Percentiles rank a stretch among this genome's conserved stretches.
Evolutionary conservation across 148 eudicot species (phyloP).

Genomic region (Camellia japonica): DNA sequence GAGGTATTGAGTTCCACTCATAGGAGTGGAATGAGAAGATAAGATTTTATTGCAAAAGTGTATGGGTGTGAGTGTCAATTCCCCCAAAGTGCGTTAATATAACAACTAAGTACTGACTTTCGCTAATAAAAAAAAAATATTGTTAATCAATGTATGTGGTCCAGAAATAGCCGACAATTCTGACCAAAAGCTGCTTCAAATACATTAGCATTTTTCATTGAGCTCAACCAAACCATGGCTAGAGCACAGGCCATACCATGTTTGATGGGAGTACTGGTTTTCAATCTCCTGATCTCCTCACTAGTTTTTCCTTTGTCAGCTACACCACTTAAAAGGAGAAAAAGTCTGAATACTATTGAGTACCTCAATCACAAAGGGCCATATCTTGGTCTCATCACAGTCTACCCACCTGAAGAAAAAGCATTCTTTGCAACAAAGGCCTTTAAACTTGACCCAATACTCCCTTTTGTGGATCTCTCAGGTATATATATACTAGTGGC

Average conservation of each 20-base stretch:
- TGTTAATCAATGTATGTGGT: neutral
- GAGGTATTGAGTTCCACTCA: too few species aligned
- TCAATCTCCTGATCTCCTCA: neutral
- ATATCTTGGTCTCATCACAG: slow-evolving; percentile 28
- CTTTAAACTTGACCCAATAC: slow-evolving; percentile 10
- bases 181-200: neutral
- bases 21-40: too few species aligned
- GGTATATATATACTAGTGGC: neutral
- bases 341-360: neutral
- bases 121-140: too few species aligned
- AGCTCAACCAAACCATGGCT: slow-evolving; percentile 7
- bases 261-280: neutral
- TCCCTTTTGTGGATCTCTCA: slow-evolving; percentile 25
- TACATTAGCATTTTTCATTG: neutral
- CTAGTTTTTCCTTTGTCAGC: neutral
- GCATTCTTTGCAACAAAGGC: slow-evolving; percentile 22
- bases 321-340: slow-evolving; percentile 3
- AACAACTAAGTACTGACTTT: too few species aligned
- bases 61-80: too few species aligned
- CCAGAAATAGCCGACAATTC: neutral
- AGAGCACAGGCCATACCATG: neutral
- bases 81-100: too few species aligned
- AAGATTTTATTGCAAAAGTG: too few species aligned
- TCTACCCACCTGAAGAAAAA: slow-evolving; percentile 21
- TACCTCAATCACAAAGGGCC: slow-evolving; percentile 21